A percentile compares a stretch with the other conserved stretches of the same genome.
Evolutionary conservation across 2,329 filamentous ascomycete species (phyloP).

Genomic region (Fusarium sp.): DNA sequence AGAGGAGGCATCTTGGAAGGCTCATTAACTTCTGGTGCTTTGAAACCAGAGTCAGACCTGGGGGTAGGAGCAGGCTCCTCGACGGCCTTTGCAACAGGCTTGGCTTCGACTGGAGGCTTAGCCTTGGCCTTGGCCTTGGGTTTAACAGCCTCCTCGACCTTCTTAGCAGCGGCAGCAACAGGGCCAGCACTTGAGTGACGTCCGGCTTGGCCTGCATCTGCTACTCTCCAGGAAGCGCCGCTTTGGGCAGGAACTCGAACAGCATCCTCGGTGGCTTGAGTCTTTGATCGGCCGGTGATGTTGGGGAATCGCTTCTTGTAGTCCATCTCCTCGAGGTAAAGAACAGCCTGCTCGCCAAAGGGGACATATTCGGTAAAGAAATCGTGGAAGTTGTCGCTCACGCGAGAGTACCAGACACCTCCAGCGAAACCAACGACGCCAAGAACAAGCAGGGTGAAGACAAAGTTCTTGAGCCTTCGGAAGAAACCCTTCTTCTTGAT

Average conservation of each 20-base stretch:
- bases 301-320: constrained; percentile 84
- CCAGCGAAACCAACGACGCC: constrained; percentile 83
- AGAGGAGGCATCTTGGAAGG: constrained; percentile 71
- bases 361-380: constrained; percentile 98
- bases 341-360: constrained; percentile 91
- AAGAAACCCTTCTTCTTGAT: constrained; percentile 70
- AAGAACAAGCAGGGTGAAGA: constrained; percentile 80
- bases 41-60: constrained; percentile 50
- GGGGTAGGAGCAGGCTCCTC: constrained; percentile 47
- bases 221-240: constrained; percentile 82
- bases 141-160: constrained; percentile 42
- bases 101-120: constrained; percentile 29
- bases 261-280: constrained; percentile 69
- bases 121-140: constrained; percentile 39
- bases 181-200: constrained; percentile 69
- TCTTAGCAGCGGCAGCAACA: constrained; percentile 45
- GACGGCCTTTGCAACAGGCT: constrained; percentile 41
- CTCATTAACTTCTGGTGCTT: constrained; percentile 71
- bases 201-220: constrained; percentile 63
- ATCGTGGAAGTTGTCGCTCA: constrained; percentile 98
- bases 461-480: constrained; percentile 78
- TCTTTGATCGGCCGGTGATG: constrained; percentile 57
- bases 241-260: constrained; percentile 87
- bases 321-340: constrained; percentile 95
- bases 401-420: constrained; percentile 89